Conservation (phyloP, 2,329 filamentous ascomycete genomes). For the Verticillium isaacii region DNA sequence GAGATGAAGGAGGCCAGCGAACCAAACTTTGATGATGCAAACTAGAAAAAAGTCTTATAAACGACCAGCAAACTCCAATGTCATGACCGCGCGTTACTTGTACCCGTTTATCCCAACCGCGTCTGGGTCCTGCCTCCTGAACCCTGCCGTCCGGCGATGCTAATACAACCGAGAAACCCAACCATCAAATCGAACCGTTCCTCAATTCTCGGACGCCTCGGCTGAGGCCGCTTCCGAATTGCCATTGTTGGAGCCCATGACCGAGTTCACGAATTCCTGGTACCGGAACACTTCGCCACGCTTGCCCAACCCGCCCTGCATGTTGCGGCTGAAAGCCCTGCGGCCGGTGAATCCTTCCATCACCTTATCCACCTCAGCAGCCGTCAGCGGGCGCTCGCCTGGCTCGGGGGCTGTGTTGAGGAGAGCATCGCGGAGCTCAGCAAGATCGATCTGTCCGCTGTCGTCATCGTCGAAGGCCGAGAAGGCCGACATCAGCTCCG, state of each 20-base stretch:
- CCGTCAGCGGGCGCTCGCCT: slow-evolving; percentile 59
- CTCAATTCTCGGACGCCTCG: slow-evolving; percentile 19
- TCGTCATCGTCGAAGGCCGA: slow-evolving; percentile 96
- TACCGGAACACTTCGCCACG: slow-evolving; percentile 90
- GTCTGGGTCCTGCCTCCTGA: background rate
- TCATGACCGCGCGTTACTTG: background rate
- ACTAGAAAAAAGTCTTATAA: background rate
- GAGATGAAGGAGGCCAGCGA: background rate
- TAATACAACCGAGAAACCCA: slow-evolving; percentile 2
- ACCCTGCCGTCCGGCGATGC: background rate
- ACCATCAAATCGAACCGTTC: background rate
- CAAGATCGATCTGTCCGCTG: slow-evolving; percentile 83
- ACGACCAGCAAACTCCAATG: background rate
- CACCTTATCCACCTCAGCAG: slow-evolving; percentile 79
- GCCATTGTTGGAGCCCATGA: slow-evolving; percentile 49
- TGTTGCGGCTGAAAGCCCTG: slow-evolving; percentile 70
- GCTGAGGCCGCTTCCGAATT: slow-evolving; percentile 22
- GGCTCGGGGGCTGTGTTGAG: slow-evolving; percentile 76
- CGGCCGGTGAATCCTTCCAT: slow-evolving; percentile 80
- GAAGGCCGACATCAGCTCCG: slow-evolving; percentile 83
- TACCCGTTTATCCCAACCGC: background rate
- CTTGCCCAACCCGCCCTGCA: slow-evolving; percentile 49
- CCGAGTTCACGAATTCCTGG: slow-evolving; percentile 78
- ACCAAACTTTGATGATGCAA: background rate
- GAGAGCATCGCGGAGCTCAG: slow-evolving; percentile 76